These are phyloP conservation scores for Kwoniella sp. DNA, from an alignment of 768 basidiomycete genomes.

Conservation along the genomic window DNA sequence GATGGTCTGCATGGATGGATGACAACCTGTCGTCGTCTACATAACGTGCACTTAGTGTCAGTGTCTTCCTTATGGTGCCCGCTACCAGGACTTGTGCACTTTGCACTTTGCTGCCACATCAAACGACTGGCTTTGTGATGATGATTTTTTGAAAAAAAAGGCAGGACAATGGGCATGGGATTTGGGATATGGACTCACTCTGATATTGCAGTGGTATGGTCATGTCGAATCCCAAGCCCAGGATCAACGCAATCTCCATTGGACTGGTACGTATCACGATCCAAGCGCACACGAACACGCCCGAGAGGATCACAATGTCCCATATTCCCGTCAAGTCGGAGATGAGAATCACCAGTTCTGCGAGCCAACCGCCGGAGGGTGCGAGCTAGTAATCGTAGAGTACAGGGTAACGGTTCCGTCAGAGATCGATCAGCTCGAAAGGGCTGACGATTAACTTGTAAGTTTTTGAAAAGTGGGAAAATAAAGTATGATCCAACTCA, in stretches of 20 bases:
- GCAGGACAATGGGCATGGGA: too few species aligned
- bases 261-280: conserved; percentile 15
- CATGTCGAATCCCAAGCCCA: conserved; percentile 23
- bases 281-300: conserved; percentile 23
- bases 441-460: too few species aligned
- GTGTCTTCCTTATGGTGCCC: too few species aligned
- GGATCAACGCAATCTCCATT: conserved; percentile 25
- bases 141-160: too few species aligned
- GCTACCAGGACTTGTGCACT: too few species aligned
- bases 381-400: conserved; percentile 21
- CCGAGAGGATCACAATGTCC: conserved; percentile 21
- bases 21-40: conserved; percentile 6
- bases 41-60: background rate
- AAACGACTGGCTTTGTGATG: too few species aligned
- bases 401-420: background rate
- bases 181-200: conserved; percentile 13
- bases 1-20: conserved; percentile 21
- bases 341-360: conserved; percentile 20
- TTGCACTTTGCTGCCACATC: too few species aligned
- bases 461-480: background rate
- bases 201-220: conserved; percentile 26
- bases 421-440: too few species aligned
- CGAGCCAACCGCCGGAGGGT: conserved; percentile 28
- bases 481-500: background rate
- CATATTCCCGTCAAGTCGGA: conserved; percentile 27